phyloP scores from a whole-genome alignment of 768 basidiomycete genomes.

The Polyporus arcularius region DNA sequence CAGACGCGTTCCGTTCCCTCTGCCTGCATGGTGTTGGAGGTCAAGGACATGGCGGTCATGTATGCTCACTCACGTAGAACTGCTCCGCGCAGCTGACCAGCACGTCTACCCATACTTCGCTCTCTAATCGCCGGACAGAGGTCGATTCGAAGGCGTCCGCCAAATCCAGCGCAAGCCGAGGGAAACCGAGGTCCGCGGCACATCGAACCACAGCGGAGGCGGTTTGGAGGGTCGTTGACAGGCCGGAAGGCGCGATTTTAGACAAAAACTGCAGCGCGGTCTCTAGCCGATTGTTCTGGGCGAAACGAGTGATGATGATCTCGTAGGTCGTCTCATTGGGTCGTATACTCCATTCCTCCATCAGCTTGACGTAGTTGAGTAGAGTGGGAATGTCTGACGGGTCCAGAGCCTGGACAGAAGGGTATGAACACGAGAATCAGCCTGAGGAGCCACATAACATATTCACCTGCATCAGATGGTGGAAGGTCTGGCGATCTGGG shows the following conservation, averaged over 20 bases:
- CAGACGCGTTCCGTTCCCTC: slow-evolving; percentile 69
- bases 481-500: slow-evolving; percentile 55
- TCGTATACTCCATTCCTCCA: slow-evolving; percentile 49
- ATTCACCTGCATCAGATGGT: slow-evolving; percentile 60
- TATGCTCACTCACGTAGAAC: slow-evolving; percentile 59
- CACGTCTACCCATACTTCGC: slow-evolving; percentile 64
- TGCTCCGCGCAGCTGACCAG: slow-evolving; percentile 63
- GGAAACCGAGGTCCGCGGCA: slow-evolving; percentile 53
- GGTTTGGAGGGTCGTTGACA: slow-evolving; percentile 52
- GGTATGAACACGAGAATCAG: background rate
- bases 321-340: slow-evolving; percentile 58
- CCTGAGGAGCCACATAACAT: too few relatives aligned
- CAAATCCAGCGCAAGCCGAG: slow-evolving; percentile 74
- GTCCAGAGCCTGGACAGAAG: background rate
- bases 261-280: slow-evolving; percentile 60
- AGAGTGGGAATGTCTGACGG: background rate
- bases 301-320: slow-evolving; percentile 50
- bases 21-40: slow-evolving; percentile 40
- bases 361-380: slow-evolving; percentile 48
- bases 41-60: background rate
- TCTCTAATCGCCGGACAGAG: slow-evolving; percentile 53
- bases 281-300: slow-evolving; percentile 57
- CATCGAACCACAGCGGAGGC: slow-evolving; percentile 54
- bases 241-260: slow-evolving; percentile 53
- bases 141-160: slow-evolving; percentile 59